Base-by-base conservation (phyloP, 192 early-diverging fungal genomes). In the Fimicolochytrium jonesii region DNA sequence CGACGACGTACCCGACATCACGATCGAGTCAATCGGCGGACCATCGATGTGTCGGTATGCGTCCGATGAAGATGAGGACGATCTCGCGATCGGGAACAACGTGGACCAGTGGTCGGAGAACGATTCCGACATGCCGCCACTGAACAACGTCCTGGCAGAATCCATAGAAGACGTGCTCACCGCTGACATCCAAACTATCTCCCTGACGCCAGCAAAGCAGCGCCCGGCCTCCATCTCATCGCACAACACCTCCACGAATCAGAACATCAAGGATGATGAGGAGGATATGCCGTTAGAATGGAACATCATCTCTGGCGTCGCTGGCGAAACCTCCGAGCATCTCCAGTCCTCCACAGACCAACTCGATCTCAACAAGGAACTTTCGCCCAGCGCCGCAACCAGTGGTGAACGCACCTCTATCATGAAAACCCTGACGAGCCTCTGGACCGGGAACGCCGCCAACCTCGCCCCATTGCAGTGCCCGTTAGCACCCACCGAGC, bases 401-500 rank as follows among this genome's bases (percentile, higher is more conserved):
- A 53, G 45, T 43, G 71, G 64, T 0, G 78, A 86, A 52, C 67
- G 79, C 31, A 74, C 72, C 4, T 88, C 88, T 0, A 76, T 91
- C 33, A 84, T 93, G 75, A 87, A 88, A 65, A 90, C 88, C 4
- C 63, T 91, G 0, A 74, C 89, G 5, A 86, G 78, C 31, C 76
- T 92, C 41, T 90, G 86, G 81, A 81, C 82, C 6, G 90, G 86
- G 15, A 87, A 80, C 60, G 66, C 80, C 2, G 79, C 71, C 5
- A 87, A 81, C 44, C 78, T 89, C 20, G 62, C 77, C 20, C 86
- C 89, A 17, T 67, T 93, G 33, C 85, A 87, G 36, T 87, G 82
- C 66, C 91, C 91, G 0, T 67, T 88, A 55, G 62, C 71, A 3
- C 72, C 88, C 2, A 90, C 86, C 2, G 93, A 95, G 53, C 94